phyloP scores from a whole-genome alignment of 164 flowering plant species.

The Santalum album region DNA sequence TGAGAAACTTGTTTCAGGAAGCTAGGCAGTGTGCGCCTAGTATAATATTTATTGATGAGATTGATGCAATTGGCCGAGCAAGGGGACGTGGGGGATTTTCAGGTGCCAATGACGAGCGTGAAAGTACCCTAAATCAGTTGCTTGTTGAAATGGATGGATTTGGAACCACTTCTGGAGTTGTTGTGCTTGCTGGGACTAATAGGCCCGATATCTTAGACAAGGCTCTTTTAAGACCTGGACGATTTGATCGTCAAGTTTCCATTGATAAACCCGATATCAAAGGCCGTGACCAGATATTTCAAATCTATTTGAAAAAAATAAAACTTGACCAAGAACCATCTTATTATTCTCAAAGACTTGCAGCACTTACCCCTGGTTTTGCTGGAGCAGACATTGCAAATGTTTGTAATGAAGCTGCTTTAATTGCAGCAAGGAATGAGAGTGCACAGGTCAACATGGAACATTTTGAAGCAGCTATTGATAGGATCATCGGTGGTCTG shows the following conservation, averaged over 20 bases:
- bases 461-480: slow-evolving; percentile 3
- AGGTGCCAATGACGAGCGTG: slow-evolving; percentile 19
- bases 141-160: slow-evolving; percentile 28
- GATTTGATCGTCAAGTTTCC: slow-evolving; percentile 23
- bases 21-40: slow-evolving; percentile 26
- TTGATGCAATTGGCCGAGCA: slow-evolving; percentile 27
- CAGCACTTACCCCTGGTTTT: slow-evolving; percentile 23
- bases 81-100: slow-evolving; percentile 16
- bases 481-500: slow-evolving; percentile 1
- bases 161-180: slow-evolving; percentile 21
- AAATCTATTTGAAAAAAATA: slow-evolving; percentile 17
- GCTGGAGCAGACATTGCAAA: slow-evolving; percentile 27
- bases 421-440: slow-evolving; percentile 20
- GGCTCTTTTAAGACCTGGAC: slow-evolving; percentile 22
- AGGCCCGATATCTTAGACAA: slow-evolving; percentile 25
- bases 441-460: slow-evolving; percentile 9
- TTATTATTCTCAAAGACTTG: slow-evolving; percentile 21
- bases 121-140: slow-evolving; percentile 23
- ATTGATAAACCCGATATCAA: slow-evolving; percentile 22
- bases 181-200: slow-evolving; percentile 21
- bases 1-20: slow-evolving; percentile 21
- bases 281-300: slow-evolving; percentile 21
- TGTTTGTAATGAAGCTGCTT: slow-evolving; percentile 25
- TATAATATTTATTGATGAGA: slow-evolving; percentile 27
- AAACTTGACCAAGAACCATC: slow-evolving; percentile 23